phyloP scores from a whole-genome alignment of 2,329 filamentous ascomycete species.

The Colletotrichum nymphaeae region DNA sequence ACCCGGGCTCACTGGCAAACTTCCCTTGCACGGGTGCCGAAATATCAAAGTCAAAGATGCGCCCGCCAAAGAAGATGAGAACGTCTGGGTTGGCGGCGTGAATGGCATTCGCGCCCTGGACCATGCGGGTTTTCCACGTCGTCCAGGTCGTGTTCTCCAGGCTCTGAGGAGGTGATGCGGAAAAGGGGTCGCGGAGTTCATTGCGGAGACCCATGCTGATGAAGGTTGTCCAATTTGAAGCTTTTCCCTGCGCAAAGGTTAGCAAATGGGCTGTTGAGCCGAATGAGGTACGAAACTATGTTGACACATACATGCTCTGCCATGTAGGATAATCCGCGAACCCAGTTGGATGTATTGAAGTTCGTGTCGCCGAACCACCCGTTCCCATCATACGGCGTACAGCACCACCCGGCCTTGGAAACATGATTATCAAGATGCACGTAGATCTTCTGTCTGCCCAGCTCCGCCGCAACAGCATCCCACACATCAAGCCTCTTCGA shows the following conservation, averaged over 20 bases:
- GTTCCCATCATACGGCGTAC: conserved; percentile 56
- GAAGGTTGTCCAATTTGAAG: conserved; percentile 49
- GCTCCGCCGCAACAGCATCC: conserved; percentile 64
- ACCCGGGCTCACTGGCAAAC: conserved; percentile 3
- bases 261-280: not conserved
- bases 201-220: conserved; percentile 56
- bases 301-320: conserved; percentile 53
- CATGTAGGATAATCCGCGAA: conserved; percentile 63
- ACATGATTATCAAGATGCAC: conserved; percentile 62
- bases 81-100: conserved; percentile 56
- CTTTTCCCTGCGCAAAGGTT: conserved; percentile 42
- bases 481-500: conserved; percentile 63
- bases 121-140: conserved; percentile 57
- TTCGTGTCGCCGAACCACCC: conserved; percentile 63
- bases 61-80: conserved; percentile 55
- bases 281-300: no score
- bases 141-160: conserved; percentile 55
- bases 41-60: conserved; percentile 44
- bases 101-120: conserved; percentile 54
- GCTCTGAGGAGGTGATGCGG: conserved; percentile 60
- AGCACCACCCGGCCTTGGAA: conserved; percentile 61
- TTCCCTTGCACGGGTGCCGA: conserved; percentile 44
- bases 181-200: conserved; percentile 49
- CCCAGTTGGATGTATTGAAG: conserved; percentile 65
- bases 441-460: conserved; percentile 58